Evolutionary conservation across 2,329 filamentous ascomycete species (phyloP), one percentile per base, ranked within the genome.

Genomic region (Aspergillus proliferans): DNA sequence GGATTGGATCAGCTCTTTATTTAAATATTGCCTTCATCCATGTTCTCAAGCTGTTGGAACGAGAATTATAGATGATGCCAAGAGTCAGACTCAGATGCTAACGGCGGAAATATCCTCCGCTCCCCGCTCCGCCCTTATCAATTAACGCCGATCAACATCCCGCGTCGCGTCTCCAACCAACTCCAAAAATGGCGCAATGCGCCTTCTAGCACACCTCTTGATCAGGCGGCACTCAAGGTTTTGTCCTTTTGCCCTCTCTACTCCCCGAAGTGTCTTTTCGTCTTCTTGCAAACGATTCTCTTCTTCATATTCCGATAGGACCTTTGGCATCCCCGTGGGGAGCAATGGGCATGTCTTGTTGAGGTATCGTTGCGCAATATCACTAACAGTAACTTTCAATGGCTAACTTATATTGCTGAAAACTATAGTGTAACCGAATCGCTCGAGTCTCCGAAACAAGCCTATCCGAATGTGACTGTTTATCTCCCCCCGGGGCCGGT

Each of bases 401-500:
- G 22, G 26, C 6, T 43, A 34, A 24, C 26, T 45, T 15, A 34
- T 19, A 18, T 33, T n/a, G 7, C 3, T 43, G 14, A 3, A 1
- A 24, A 24, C 8, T 12, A 4, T 38, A 65, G 63, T 41, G 54
- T 65, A 30, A 60, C 57, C 19, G 52, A 56, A 34, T 53, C 57
- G 12, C 30, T 7, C 26, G 38, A 28, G 19, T 3, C 28, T n/a
- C 26, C 47, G 4, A 21, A 45, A 9, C 12, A 45, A 39, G 40
- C 33, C 15, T 45, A 44, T 9, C 57, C 58, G 22, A 65, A 65
- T 56, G 59, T 71, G 8, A 63, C 70, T 33, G 54, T 72, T 30
- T 64, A 67, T 40, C 60, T 72, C 6, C 69, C 68, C n/a, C 57
- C 64, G 14, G 69, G 68, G 10, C 66, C 68, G 21, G 33, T 67